Conservation (phyloP, 495 filamentous ascomycete species). For the Neurospora hispaniola region DNA sequence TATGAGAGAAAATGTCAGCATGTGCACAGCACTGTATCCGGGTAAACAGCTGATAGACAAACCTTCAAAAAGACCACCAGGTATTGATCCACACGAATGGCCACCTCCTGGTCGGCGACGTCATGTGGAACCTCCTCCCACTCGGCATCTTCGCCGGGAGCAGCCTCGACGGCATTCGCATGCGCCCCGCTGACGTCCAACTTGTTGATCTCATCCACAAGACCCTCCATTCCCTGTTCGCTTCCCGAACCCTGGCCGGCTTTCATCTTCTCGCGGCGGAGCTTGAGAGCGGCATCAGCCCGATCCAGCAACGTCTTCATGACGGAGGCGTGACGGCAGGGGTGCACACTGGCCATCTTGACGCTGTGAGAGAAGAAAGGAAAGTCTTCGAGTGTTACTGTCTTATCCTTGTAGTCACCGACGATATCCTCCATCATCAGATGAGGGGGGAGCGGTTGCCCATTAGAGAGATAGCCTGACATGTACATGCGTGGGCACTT, state of each 20-base stretch:
- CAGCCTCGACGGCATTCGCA: slow-evolving; percentile 16
- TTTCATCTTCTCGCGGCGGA: slow-evolving; percentile 71
- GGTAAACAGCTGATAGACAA: background rate
- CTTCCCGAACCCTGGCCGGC: slow-evolving; percentile 32
- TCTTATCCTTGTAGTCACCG: slow-evolving; percentile 99
- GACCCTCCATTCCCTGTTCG: slow-evolving; percentile 43
- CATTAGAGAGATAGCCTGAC: slow-evolving; percentile 74
- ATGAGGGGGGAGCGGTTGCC: slow-evolving; percentile 74
- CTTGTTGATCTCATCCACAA: slow-evolving; percentile 51
- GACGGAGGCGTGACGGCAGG: slow-evolving; percentile 83
- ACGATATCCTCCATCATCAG: slow-evolving; percentile 99
- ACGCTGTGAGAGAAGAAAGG: slow-evolving; percentile 74
- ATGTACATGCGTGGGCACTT: slow-evolving; percentile 93
- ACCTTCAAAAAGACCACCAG: slow-evolving; percentile 90
- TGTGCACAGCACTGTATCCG: background rate
- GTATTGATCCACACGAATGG: slow-evolving; percentile 95
- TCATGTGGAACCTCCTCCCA: slow-evolving; percentile 72
- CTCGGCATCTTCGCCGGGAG: slow-evolving; percentile 49
- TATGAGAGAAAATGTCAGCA: slow-evolving; percentile 17
- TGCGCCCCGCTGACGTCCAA: slow-evolving; percentile 33
- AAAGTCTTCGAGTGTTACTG: slow-evolving; percentile 96
- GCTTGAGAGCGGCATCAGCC: slow-evolving; percentile 84
- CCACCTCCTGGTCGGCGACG: slow-evolving; percentile 68
- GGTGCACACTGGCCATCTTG: slow-evolving; percentile 95
- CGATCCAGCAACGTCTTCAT: slow-evolving; percentile 98